A percentile compares a stretch with the other conserved stretches of the same genome.
Evolutionary conservation across 306 rosid species (phyloP).

Genomic region (Cyamopsis tetragonoloba): DNA sequence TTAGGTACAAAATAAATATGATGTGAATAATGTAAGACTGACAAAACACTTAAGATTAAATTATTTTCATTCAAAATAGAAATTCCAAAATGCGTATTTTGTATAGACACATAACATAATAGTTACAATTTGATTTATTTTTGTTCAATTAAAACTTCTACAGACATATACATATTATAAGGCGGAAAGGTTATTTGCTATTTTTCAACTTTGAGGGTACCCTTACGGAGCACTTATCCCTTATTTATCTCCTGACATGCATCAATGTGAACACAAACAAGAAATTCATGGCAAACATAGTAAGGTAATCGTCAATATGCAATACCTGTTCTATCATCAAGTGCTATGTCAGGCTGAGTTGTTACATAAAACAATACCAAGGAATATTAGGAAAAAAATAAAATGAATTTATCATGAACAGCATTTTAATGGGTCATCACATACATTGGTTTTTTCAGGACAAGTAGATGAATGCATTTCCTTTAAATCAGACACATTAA

Average conservation of each 20-base stretch:
- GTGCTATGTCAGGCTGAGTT: not conserved
- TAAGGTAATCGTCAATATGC: not conserved
- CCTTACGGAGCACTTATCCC: not conserved
- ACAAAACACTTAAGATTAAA: not conserved
- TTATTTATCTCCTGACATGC: not conserved
- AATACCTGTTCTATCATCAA: not conserved
- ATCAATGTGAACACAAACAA: not conserved
- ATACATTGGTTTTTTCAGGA: constrained; percentile 76
- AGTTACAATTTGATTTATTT: not conserved
- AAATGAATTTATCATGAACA: constrained; percentile 10
- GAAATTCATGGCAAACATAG: not conserved
- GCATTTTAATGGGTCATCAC: not conserved
- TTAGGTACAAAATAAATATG: not conserved
- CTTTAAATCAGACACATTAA: constrained; percentile 50
- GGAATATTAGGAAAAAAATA: not conserved
- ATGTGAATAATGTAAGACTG: not conserved
- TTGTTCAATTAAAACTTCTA: not conserved
- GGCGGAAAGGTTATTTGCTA: constrained; percentile 9
- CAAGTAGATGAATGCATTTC: constrained; percentile 47
- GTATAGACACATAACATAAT: not conserved
- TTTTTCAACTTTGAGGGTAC: not conserved
- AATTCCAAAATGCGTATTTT: not conserved
- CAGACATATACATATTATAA: not conserved
- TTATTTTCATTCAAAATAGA: not conserved
- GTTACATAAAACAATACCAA: not conserved